Conservation (phyloP, 2,329 filamentous ascomycete genomes). For the Aspergillus pseudotamarii region DNA sequence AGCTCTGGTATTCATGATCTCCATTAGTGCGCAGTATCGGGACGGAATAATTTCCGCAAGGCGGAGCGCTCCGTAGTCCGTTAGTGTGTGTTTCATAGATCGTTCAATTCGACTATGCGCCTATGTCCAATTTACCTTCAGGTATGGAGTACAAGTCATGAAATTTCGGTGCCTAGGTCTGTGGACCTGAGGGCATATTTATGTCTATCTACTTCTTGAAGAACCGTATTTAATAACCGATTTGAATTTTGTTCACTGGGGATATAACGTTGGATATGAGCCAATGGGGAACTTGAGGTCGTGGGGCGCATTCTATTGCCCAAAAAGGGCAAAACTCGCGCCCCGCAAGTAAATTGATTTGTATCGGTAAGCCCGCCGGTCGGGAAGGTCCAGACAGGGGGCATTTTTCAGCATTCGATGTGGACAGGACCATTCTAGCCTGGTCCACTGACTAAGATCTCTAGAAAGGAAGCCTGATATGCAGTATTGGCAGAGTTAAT, state of each 20-base stretch:
- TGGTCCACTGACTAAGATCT: constrained; percentile 20
- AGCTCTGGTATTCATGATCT: neutral
- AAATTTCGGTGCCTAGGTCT: neutral
- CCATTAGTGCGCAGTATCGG: no score
- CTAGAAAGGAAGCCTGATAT: neutral
- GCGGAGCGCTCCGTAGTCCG: constrained; percentile 2
- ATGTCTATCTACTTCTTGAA: neutral
- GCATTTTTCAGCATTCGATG: constrained; percentile 1
- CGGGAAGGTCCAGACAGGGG: constrained; percentile 6
- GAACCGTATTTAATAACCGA: neutral
- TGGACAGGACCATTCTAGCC: constrained; percentile 14
- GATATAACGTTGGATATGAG: neutral
- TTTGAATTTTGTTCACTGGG: neutral
- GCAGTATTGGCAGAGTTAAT: neutral
- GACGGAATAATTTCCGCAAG: neutral
- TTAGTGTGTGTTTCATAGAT: neutral
- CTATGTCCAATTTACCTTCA: neutral
- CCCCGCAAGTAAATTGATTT: neutral
- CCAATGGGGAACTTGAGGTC: neutral
- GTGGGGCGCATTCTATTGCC: constrained; percentile 1
- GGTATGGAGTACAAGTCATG: neutral
- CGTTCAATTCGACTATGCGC: neutral
- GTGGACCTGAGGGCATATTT: neutral
- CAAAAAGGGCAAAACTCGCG: constrained; percentile 8
- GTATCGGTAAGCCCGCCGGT: neutral